Percentiles rank a stretch among this genome's conserved stretches.
These are phyloP conservation scores for Cinchona pubescens DNA, from an alignment of 257 asterid genomes.

Conservation along the genomic window DNA sequence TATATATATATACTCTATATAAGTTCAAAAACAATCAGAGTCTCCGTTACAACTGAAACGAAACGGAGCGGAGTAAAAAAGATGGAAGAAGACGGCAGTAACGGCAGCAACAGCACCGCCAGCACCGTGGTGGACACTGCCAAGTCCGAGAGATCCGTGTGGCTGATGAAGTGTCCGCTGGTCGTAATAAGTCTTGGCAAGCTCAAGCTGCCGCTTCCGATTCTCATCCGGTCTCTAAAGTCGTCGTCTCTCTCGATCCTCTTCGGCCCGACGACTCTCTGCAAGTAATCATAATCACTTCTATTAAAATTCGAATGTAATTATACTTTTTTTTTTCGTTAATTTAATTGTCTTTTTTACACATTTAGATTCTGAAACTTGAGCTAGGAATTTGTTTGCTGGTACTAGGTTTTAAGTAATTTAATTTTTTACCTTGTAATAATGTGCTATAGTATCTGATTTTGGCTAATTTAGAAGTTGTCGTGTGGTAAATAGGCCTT, in stretches of 20 bases:
- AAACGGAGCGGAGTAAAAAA: neutral
- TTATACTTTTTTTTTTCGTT: neutral
- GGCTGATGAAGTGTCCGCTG: constrained; percentile 92
- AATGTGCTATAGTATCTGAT: neutral
- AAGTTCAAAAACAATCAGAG: no score
- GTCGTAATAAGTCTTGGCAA: constrained; percentile 87
- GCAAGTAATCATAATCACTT: constrained; percentile 35
- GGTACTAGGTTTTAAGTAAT: neutral
- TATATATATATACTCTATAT: no score
- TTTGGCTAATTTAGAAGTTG: neutral
- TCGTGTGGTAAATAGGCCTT: neutral
- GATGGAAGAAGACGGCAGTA: constrained; percentile 53
- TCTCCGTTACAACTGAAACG: neutral
- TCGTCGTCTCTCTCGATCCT: constrained; percentile 77
- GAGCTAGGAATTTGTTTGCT: neutral
- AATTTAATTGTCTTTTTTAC: neutral
- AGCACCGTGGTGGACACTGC: constrained; percentile 41
- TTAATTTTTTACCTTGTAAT: neutral
- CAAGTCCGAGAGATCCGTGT: constrained; percentile 65
- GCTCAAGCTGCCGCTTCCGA: constrained; percentile 53
- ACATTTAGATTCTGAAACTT: no score
- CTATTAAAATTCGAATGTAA: neutral
- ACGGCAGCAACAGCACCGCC: constrained; percentile 18
- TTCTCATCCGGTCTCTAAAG: constrained; percentile 64
- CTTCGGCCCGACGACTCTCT: constrained; percentile 55